Evolutionary conservation across 1,284 basidiomycete species (phyloP).

Genomic region (Coniferiporia sulphurascens): DNA sequence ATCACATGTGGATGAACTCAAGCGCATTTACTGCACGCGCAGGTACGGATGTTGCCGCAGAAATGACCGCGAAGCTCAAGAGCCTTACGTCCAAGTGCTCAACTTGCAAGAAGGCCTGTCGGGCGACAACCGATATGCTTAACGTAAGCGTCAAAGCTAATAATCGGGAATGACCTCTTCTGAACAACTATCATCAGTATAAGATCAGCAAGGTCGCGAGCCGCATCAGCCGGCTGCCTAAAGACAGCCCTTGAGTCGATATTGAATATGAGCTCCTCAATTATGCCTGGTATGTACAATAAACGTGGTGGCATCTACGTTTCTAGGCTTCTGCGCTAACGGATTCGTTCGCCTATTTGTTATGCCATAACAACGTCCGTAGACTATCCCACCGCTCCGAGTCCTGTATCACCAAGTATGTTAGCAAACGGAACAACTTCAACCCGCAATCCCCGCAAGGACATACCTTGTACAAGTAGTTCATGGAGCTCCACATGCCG

Average conservation of each 20-base stretch:
- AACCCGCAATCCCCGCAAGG: neutral
- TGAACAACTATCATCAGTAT: constrained; percentile 38
- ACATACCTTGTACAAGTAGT: constrained; percentile 57
- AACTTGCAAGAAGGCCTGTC: constrained; percentile 50
- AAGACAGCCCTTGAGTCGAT: neutral
- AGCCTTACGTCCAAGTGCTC: constrained; percentile 38
- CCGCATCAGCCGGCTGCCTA: constrained; percentile 30
- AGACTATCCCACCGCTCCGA: constrained; percentile 71
- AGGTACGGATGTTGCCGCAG: constrained; percentile 60
- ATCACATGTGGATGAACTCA: neutral
- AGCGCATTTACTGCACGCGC: neutral
- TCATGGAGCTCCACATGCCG: constrained; percentile 87
- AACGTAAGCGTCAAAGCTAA: constrained; percentile 34
- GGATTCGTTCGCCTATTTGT: constrained; percentile 42
- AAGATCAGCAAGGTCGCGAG: constrained; percentile 47
- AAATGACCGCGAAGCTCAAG: constrained; percentile 44
- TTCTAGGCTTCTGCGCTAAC: neutral
- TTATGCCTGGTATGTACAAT: constrained; percentile 18
- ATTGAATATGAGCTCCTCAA: neutral
- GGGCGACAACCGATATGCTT: constrained; percentile 61
- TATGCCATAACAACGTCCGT: constrained; percentile 74
- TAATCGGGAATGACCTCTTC: neutral
- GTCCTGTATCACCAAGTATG: constrained; percentile 36
- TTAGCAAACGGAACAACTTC: too few species aligned
- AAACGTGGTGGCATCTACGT: neutral